Base-by-base conservation (phyloP, 495 filamentous ascomycete species). In the Poronia punctata region DNA sequence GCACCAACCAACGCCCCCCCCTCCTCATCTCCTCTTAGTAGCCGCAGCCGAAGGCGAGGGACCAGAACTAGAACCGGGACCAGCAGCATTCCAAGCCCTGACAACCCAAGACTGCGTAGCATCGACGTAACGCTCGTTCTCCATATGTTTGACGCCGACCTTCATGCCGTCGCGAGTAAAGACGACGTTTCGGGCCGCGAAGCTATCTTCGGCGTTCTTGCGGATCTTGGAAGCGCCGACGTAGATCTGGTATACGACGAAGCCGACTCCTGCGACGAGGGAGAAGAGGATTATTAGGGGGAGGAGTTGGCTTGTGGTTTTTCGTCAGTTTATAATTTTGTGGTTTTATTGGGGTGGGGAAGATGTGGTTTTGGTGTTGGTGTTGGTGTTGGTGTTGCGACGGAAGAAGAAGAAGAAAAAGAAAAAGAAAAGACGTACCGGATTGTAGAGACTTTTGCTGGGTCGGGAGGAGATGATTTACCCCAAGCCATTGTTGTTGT, bases 91-190 rank as follows among this genome's bases (percentile, higher is more conserved):
- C 83, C 83, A 89, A 14, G 84, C 82, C 51, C 86, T 87, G 39
- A 86, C 82, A 29, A 87, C 67, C 52, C 81, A 83, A 65, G 78
- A 84, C 68, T 95, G 87, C 16, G 84, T 92, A 52, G 65, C 70
- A 64, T 90, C 88, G 53, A 83, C 77, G 63, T 93, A 89, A 16
- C 75, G 74, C 74, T 95, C 89, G 44, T 77, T 74, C 35, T 70
- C 67, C 18, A 88, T 50, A 44, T 90, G 75, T 67, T 83, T 84
- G 33, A 95, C 79, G 14, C 79, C 78, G 28, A 96, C 84, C 52
- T 79, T 83, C 67, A 90, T 66, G 10, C 89, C 89, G 45, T 93
- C 87, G 60, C 83, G 88, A 21, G 84, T 81, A 58, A 93, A 80
- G 21, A 76, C 65, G 19, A 95, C 70, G 55, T 95, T 79, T 66